Evolutionary conservation across 805 yeast species (phyloP).

Genomic region (Myxozyma kluyveri): DNA sequence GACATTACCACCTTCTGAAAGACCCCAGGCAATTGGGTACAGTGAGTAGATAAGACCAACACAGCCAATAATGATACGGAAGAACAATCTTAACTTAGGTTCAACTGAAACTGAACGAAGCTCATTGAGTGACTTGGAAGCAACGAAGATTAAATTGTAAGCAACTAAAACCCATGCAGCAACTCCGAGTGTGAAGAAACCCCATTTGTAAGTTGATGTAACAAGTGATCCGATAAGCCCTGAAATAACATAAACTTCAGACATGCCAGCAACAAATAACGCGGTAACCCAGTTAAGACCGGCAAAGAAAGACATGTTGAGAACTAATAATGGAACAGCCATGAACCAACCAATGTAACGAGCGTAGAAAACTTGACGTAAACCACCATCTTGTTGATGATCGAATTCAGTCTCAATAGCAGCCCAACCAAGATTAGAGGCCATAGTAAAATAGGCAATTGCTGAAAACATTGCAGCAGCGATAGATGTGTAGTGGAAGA

Average conservation of each 20-base stretch:
- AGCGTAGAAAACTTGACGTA: conserved; percentile 55
- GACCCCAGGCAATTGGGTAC: conserved; percentile 53
- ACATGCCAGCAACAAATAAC: conserved; percentile 39
- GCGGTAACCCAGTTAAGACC: conserved; percentile 37
- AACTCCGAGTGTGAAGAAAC: conserved; percentile 58
- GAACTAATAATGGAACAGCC: conserved; percentile 48
- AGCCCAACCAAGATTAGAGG: conserved; percentile 59
- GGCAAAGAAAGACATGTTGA: conserved; percentile 39
- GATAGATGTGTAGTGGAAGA: conserved; percentile 44
- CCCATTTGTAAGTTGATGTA: conserved; percentile 62
- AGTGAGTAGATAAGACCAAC: conserved; percentile 31
- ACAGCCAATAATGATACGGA: background rate
- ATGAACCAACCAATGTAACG: conserved; percentile 59
- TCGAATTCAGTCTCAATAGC: conserved; percentile 48
- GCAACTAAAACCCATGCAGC: conserved; percentile 40
- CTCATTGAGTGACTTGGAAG: conserved; percentile 3
- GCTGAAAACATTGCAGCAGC: conserved; percentile 45
- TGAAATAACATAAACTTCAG: conserved; percentile 53
- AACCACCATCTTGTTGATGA: conserved; percentile 43
- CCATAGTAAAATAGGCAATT: conserved; percentile 52
- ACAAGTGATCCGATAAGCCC: conserved; percentile 58
- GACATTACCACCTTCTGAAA: conserved; percentile 61
- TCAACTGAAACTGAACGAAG: conserved; percentile 19
- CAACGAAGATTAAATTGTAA: conserved; percentile 27
- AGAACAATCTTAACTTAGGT: conserved; percentile 13